Evolutionary conservation across 1,284 basidiomycete genomes (phyloP).

Genomic region (Peniophora sp.): DNA sequence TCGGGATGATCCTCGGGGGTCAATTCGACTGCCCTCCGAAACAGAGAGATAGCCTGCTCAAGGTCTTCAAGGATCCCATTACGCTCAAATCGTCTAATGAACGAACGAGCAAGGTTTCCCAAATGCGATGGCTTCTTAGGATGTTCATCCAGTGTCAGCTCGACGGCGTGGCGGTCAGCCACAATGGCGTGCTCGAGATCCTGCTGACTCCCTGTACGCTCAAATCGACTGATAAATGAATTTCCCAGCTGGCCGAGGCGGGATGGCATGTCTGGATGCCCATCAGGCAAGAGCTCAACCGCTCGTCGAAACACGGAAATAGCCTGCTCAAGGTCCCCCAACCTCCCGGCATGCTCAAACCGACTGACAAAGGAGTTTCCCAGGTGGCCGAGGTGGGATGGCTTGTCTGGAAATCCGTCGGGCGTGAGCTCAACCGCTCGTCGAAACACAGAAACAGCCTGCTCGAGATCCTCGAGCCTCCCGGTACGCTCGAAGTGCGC

Average conservation of each 20-base stretch:
- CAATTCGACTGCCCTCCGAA: background rate
- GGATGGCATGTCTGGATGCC: background rate
- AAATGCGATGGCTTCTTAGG: background rate
- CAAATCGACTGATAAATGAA: background rate
- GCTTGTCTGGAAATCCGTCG: slow-evolving; percentile 10
- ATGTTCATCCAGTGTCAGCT: background rate
- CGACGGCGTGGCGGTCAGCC: background rate
- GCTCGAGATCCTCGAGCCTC: slow-evolving; percentile 20
- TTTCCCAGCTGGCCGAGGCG: background rate
- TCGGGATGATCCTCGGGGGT: background rate
- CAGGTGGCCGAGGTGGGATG: slow-evolving; percentile 4
- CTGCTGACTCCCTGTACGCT: background rate
- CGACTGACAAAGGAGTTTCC: slow-evolving; percentile 5
- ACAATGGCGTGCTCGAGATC: background rate
- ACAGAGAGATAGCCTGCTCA: background rate
- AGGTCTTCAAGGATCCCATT: background rate
- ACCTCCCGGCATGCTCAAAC: background rate
- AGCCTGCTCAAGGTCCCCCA: background rate
- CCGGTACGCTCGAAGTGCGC: slow-evolving; percentile 18
- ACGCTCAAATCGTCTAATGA: background rate
- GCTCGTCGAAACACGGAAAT: background rate
- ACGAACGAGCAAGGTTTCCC: background rate
- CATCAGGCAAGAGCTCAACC: background rate
- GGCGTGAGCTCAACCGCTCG: slow-evolving; percentile 15
- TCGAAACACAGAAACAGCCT: slow-evolving; percentile 19